Evolutionary conservation across 2,329 filamentous ascomycete species (phyloP), one percentile per base, ranked within the genome.

Genomic region (Alternaria ethzedia): DNA sequence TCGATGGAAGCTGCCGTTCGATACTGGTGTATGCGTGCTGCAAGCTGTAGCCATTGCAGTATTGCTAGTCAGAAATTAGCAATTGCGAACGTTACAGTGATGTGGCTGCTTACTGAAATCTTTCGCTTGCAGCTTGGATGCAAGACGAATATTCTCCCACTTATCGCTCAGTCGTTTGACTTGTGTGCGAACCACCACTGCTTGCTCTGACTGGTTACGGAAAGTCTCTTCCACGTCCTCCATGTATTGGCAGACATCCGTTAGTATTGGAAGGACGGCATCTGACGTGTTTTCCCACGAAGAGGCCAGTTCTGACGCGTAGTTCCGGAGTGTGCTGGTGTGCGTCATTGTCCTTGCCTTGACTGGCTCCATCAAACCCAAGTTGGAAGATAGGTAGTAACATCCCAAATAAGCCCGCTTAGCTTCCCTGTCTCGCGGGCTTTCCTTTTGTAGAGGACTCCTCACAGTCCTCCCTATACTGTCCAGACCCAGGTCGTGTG

Each of bases 171-270:
- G 63, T 21, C 77, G 74, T 52, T 76, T 76, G 8, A 77, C 67
- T 50, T 79, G 77, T 26, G 74, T 72, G 52, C 71, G 75, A 8
- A 69, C 74, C 23, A 78, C 70, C 25, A 76, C 63, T 10, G 73
- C 75, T 47, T 75, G 74, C 54, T 75, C 73, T 25, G 68, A 65
- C n/a, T 68, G 69, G 45, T 63, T 65, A 7, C 66, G 54, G 23
- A 79, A 77, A 5, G 77, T 78, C 57, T 78, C 77, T 25, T 78
- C 72, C 6, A 78, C 70, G 45, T 79, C 77, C 63, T 79, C 77
- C 66, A 76, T 74, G 25, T 75, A 78, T 41, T 77, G 75, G 49
- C 77, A 78, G 5, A 71, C 73, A 41, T 78, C 72, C 20, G 78
- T 63, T 15, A 79, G 63, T 3, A 73, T 68, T 6, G 75, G 75